Evolutionary conservation across 805 yeast species (phyloP), one percentile per base, ranked within the genome.

Genomic region (Sungouiella thailandica): DNA sequence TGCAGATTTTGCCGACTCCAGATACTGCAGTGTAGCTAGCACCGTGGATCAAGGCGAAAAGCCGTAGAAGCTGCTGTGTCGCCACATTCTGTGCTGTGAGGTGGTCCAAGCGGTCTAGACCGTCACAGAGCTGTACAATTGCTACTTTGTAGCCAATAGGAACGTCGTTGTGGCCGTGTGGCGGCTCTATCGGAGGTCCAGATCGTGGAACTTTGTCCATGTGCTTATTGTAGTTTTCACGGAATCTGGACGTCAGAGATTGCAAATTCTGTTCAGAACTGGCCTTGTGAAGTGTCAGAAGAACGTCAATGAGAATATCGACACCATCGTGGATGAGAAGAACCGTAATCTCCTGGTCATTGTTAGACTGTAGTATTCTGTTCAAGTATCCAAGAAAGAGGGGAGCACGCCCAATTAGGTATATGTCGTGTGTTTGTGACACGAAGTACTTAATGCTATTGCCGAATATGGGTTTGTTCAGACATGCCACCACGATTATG

Each of bases 21-120:
- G 43, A 36, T 4, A 45, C 22, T 2, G 47, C 44, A 1, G 45
- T 39, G 22, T 53, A 45, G 22, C 35, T 31, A 1, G 48, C 56
- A 1, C 65, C 63, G 37, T 60, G 68, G 22, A 57, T 53, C 35
- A 58, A 31, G 3, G 60, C 51, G 4, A 62, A 35, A 24, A 56
- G 55, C 12, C 71, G 47, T 8, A 68, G 41, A n/a, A 51, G 31
- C 36, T 68, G 65, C 39, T 71, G 74, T 4, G 54, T 39, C 12
- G 39, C 43, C 8, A 60, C 48, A 26, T 46, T 46, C 9, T 31
- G 28, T 4, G 49, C 39, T 2, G 55, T 34, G 17, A 57, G 38
- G 30, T 40, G 45, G 32, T 49, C 50, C n/a, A 29, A 35, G 12
- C 29, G 49, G 25, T 44, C 32, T 15, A 29, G 24, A 13, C 15